Conservation (phyloP, 2,329 filamentous ascomycete genomes). For the Cytospora paraplurivora region DNA sequence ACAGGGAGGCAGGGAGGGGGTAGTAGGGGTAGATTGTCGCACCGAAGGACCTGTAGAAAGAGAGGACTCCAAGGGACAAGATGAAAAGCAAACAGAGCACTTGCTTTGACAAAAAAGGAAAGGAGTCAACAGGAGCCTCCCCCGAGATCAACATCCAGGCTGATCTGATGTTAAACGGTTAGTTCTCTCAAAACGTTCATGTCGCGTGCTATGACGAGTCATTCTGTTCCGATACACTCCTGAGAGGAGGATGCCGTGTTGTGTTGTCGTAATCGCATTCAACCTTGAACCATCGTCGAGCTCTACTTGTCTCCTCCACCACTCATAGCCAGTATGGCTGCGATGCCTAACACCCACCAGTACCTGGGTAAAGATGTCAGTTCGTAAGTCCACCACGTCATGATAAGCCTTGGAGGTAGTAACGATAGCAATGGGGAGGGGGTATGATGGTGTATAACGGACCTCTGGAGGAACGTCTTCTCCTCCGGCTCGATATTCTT, state of each 20-base stretch:
- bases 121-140: background rate
- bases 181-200: background rate
- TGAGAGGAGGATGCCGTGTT: background rate
- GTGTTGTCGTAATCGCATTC: conserved; percentile 7
- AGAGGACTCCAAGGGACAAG: background rate
- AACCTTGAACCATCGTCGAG: conserved; percentile 11
- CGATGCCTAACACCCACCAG: conserved; percentile 65
- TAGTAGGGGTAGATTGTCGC: background rate
- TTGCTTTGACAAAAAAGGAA: background rate
- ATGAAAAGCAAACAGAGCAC: background rate
- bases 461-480: conserved; percentile 70
- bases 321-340: conserved; percentile 55
- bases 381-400: conserved; percentile 33
- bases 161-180: background rate
- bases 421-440: background rate
- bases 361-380: conserved; percentile 48
- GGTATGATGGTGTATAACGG: conserved; percentile 36
- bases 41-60: background rate
- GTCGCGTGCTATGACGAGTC: background rate
- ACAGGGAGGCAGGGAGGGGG: background rate
- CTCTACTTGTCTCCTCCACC: conserved; percentile 57
- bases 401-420: background rate
- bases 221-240: background rate
- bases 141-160: background rate
- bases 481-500: conserved; percentile 58